These are phyloP conservation scores for Nitzschia palea DNA, from an alignment of 108 stramenopile genomes.

Conservation along the genomic window DNA sequence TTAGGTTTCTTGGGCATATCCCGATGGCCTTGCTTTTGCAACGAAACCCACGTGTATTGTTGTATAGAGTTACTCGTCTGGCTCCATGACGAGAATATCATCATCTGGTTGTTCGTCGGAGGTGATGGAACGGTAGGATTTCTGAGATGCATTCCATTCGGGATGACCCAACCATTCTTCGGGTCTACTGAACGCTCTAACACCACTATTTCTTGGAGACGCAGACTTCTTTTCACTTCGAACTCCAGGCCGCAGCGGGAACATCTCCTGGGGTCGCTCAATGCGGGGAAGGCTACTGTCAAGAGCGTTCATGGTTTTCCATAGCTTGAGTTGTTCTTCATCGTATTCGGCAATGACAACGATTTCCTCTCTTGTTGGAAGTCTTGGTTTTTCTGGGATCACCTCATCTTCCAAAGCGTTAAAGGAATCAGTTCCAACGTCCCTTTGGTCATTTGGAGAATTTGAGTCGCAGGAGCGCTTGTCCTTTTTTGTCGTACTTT, in stretches of 20 bases:
- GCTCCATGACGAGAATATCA: conserved; percentile 3
- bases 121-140: not conserved
- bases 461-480: too few relatives aligned
- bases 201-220: not conserved
- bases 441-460: too few relatives aligned
- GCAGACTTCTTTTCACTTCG: not conserved
- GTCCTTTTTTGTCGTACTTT: too few relatives aligned
- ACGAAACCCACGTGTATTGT: not conserved
- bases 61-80: not conserved
- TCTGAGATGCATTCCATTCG: not conserved
- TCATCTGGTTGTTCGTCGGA: not conserved
- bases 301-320: conserved; percentile 22
- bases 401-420: not conserved
- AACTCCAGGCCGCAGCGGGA: conserved; percentile 4
- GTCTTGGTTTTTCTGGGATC: not conserved
- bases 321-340: conserved; percentile 11
- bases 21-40: too few relatives aligned
- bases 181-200: conserved; percentile 12
- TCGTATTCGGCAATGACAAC: not conserved
- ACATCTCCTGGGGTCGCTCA: conserved; percentile 3
- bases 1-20: too few relatives aligned
- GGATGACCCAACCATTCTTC: conserved; percentile 12
- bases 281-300: not conserved
- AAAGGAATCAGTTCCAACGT: too few relatives aligned
- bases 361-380: conserved; percentile 18